A percentile compares a stretch with the other conserved stretches of the same genome.
These are phyloP conservation scores for Scutellaria minor DNA, from an alignment of 257 asterid genomes.

Conservation along the genomic window DNA sequence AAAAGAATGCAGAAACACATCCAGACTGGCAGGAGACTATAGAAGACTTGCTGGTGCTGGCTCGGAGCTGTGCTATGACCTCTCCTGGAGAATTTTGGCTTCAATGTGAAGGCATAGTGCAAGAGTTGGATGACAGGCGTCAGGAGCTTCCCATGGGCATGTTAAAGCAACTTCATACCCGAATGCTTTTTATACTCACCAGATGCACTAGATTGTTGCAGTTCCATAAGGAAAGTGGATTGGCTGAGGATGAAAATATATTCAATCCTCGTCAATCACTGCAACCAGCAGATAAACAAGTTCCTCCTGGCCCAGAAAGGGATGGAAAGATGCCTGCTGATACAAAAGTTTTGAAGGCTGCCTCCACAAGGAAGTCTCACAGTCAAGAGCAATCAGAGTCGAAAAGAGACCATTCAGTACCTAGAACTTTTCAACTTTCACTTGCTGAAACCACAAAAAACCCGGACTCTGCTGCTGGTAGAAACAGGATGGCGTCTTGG, in stretches of 20 bases:
- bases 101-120: conserved; percentile 98
- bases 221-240: conserved; percentile 92
- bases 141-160: conserved; percentile 95
- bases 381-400: conserved; percentile 94
- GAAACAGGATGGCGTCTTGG: conserved; percentile 91
- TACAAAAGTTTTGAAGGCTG: conserved; percentile 48
- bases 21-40: conserved; percentile 98
- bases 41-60: conserved; percentile 88
- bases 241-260: conserved; percentile 85
- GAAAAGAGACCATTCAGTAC: conserved; percentile 55
- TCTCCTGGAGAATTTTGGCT: conserved; percentile 98
- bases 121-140: conserved; percentile 94
- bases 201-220: conserved; percentile 95
- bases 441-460: conserved; percentile 54
- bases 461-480: conserved; percentile 55
- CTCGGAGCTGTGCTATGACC: conserved; percentile 96
- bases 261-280: conserved; percentile 84
- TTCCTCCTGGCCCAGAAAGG: conserved; percentile 47
- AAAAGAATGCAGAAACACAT: conserved; percentile 86
- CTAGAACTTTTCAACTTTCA: conserved; percentile 48
- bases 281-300: conserved; percentile 70
- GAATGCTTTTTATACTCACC: conserved; percentile 98
- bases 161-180: conserved; percentile 94
- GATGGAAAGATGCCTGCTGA: conserved; percentile 53
- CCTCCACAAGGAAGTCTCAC: conserved; percentile 70